Conservation (phyloP, 2,329 filamentous ascomycete genomes). For the Penicillium palitans region DNA sequence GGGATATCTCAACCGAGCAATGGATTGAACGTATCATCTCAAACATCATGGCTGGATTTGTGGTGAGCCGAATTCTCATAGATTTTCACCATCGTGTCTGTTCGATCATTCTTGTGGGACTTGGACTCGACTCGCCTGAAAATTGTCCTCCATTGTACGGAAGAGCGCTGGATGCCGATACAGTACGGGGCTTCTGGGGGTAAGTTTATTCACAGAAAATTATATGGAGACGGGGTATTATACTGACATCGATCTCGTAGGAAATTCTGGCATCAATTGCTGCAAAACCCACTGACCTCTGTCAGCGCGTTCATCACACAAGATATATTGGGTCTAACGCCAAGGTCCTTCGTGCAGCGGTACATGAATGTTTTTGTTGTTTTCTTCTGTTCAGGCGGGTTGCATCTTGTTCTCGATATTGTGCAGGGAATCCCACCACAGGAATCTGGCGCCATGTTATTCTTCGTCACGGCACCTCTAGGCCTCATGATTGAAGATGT, state of each 20-base stretch:
- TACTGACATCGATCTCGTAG: conserved; percentile 10
- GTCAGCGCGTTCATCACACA: conserved; percentile 19
- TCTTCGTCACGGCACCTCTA: conserved; percentile 25
- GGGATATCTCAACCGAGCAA: conserved; percentile 15
- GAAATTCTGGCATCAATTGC: conserved; percentile 30
- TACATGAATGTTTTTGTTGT: conserved; percentile 31
- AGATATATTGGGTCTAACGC: conserved; percentile 18
- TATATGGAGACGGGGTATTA: too few species aligned
- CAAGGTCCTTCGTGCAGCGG: conserved; percentile 20
- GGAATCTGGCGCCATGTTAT: conserved; percentile 24
- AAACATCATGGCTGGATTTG: conserved; percentile 13
- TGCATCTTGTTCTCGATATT: conserved; percentile 24
- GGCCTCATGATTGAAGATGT: conserved; percentile 34
- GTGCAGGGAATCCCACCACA: conserved; percentile 16
- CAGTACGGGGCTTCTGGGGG: conserved; percentile 27
- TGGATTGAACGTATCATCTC: conserved; percentile 13
- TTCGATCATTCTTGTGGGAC: conserved; percentile 18
- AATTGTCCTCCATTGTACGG: conserved; percentile 26
- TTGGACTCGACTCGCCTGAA: conserved; percentile 8
- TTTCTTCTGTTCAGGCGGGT: conserved; percentile 28
- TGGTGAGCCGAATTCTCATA: conserved; percentile 15
- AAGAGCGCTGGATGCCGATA: conserved; percentile 21
- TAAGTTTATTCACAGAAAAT: conserved; percentile 4
- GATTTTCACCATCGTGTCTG: conserved; percentile 18
- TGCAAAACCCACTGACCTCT: conserved; percentile 25